A percentile compares a stretch with the other conserved stretches of the same genome.
phyloP scores from a whole-genome alignment of 1,139 yeast species.

The Geotrichum histeridarum region DNA sequence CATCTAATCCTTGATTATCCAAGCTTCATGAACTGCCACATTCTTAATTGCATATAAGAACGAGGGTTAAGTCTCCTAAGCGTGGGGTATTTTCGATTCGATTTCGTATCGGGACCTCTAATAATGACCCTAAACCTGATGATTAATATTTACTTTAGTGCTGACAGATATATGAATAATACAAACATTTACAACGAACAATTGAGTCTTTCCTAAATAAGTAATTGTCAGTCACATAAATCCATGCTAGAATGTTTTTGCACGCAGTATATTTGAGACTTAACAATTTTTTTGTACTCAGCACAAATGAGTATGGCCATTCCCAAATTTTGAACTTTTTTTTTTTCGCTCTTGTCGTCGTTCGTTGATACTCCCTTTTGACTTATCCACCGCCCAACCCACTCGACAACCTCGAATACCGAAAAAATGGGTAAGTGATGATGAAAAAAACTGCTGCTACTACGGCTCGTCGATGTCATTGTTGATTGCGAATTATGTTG shows the following conservation, averaged over 20 bases:
- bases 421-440: conserved; percentile 16
- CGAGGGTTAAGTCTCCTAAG: too few species aligned
- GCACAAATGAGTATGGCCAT: background rate
- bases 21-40: too few species aligned
- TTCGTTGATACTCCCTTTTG: conserved; percentile 13
- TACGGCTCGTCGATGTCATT: background rate
- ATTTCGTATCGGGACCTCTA: too few species aligned
- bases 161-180: too few species aligned
- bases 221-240: background rate
- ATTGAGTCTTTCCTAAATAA: too few species aligned
- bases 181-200: too few species aligned
- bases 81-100: too few species aligned
- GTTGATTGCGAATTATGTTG: background rate
- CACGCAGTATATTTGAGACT: background rate
- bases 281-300: background rate
- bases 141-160: too few species aligned
- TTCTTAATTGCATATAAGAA: too few species aligned
- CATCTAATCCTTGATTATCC: too few species aligned
- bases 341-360: conserved; percentile 5
- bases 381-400: conserved; percentile 14
- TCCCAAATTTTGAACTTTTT: conserved; percentile 5
- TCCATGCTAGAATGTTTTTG: background rate
- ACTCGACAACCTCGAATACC: conserved; percentile 16
- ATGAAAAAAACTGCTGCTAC: background rate
- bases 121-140: too few species aligned